Conservation (phyloP, 768 basidiomycete genomes). For the Kwoniella pini region DNA sequence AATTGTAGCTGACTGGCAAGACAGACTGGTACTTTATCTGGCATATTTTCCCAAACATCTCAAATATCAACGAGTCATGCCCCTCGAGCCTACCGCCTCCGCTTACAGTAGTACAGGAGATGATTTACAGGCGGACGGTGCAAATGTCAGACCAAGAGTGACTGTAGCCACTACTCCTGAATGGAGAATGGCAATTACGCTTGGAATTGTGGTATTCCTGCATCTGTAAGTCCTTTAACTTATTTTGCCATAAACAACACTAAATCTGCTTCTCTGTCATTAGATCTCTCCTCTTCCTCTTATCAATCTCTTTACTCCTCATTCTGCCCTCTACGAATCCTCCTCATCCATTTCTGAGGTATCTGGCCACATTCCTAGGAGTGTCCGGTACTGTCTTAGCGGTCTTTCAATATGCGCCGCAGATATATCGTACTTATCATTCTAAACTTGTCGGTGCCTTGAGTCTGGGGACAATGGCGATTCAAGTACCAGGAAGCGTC, state of each 20-base stretch:
- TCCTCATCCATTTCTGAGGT: slow-evolving; percentile 56
- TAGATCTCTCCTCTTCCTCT: slow-evolving; percentile 53
- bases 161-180: slow-evolving; percentile 62
- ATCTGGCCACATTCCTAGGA: slow-evolving; percentile 86
- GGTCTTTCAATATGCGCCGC: slow-evolving; percentile 82
- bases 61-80: slow-evolving; percentile 61
- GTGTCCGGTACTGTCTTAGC: slow-evolving; percentile 76
- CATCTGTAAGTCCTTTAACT: slow-evolving; percentile 83
- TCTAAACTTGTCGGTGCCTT: slow-evolving; percentile 84
- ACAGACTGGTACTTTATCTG: slow-evolving; percentile 75
- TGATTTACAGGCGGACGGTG: not conserved
- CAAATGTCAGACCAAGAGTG: not conserved
- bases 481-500: slow-evolving; percentile 86
- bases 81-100: slow-evolving; percentile 14
- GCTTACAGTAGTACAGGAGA: slow-evolving; percentile 21
- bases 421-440: slow-evolving; percentile 75
- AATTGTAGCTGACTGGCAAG: not conserved
- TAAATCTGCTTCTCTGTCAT: not conserved
- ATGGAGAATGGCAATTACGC: slow-evolving; percentile 75
- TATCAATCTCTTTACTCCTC: slow-evolving; percentile 67
- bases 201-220: slow-evolving; percentile 68
- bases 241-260: too few relatives aligned
- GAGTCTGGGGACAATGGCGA: slow-evolving; percentile 92
- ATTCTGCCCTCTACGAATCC: slow-evolving; percentile 45
- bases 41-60: slow-evolving; percentile 83